Percentiles rank a stretch among this genome's conserved stretches.
phyloP scores from a whole-genome alignment of 106 monocot species.

The Phalaenopsis aphrodite region DNA sequence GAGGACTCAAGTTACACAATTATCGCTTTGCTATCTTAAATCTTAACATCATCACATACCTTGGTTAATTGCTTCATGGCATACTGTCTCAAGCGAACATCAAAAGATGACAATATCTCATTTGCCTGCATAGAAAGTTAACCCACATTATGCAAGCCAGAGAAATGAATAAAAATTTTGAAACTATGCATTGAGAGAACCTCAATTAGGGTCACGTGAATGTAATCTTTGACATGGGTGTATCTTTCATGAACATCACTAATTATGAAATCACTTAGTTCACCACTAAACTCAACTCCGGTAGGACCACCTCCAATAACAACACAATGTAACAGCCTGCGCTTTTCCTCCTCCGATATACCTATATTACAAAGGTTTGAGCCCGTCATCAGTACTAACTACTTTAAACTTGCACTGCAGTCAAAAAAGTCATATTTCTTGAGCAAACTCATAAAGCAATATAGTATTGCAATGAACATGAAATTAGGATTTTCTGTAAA shows the following conservation, averaged over 20 bases:
- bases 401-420: neutral
- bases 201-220: constrained; percentile 91
- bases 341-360: constrained; percentile 71
- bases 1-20: neutral
- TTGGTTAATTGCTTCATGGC: constrained; percentile 83
- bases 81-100: constrained; percentile 83
- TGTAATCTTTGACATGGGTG: constrained; percentile 89
- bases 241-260: constrained; percentile 86
- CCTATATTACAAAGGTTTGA: constrained; percentile 27
- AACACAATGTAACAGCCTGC: constrained; percentile 83
- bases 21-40: neutral
- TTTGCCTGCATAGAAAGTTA: constrained; percentile 55
- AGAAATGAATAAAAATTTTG: neutral
- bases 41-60: constrained; percentile 25
- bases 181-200: constrained; percentile 19
- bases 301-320: constrained; percentile 97
- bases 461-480: neutral
- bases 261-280: constrained; percentile 94
- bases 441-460: neutral
- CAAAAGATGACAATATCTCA: constrained; percentile 96
- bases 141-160: neutral
- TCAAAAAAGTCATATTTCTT: neutral
- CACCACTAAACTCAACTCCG: constrained; percentile 97
- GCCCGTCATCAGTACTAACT: neutral
- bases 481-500: neutral